phyloP scores from a whole-genome alignment of 1,139 yeast genomes.

The Spathaspora sp. region DNA sequence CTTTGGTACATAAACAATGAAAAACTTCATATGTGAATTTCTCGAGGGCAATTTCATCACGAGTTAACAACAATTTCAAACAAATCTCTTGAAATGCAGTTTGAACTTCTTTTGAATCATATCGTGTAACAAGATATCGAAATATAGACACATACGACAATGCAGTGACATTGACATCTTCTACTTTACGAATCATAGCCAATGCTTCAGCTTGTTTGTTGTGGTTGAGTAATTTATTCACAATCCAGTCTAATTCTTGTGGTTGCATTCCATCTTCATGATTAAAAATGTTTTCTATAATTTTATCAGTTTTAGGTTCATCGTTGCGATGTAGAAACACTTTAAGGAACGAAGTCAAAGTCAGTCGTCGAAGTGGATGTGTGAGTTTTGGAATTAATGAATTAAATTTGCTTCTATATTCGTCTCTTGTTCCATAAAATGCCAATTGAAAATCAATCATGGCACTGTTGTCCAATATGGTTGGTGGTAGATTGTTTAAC shows the following conservation, averaged over 20 bases:
- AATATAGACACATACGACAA: slow-evolving; percentile 26
- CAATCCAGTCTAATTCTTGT: slow-evolving; percentile 29
- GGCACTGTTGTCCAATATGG: not conserved
- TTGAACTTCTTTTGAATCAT: slow-evolving; percentile 2
- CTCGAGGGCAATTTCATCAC: not conserved
- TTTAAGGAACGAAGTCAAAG: slow-evolving; percentile 35
- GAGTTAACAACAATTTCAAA: not conserved
- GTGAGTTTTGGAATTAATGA: slow-evolving; percentile 19
- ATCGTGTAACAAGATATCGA: slow-evolving; percentile 12
- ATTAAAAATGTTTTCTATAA: slow-evolving; percentile 31
- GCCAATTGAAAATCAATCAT: slow-evolving; percentile 16
- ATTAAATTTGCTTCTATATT: slow-evolving; percentile 16
- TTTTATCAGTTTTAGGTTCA: slow-evolving; percentile 29
- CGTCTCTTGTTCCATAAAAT: slow-evolving; percentile 16
- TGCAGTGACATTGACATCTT: slow-evolving; percentile 23
- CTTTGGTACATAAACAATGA: slow-evolving; percentile 8
- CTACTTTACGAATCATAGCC: slow-evolving; percentile 19
- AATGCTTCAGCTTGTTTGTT: slow-evolving; percentile 24
- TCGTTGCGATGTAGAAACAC: slow-evolving; percentile 28
- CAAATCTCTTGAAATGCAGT: not conserved
- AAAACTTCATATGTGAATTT: slow-evolving; percentile 11
- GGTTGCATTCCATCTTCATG: slow-evolving; percentile 22
- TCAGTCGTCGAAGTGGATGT: slow-evolving; percentile 32
- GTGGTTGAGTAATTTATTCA: slow-evolving; percentile 26
- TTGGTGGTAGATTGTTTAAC: slow-evolving; percentile 1